phyloP scores from a whole-genome alignment of 768 basidiomycete species.

The Boletus rubescentipes region DNA sequence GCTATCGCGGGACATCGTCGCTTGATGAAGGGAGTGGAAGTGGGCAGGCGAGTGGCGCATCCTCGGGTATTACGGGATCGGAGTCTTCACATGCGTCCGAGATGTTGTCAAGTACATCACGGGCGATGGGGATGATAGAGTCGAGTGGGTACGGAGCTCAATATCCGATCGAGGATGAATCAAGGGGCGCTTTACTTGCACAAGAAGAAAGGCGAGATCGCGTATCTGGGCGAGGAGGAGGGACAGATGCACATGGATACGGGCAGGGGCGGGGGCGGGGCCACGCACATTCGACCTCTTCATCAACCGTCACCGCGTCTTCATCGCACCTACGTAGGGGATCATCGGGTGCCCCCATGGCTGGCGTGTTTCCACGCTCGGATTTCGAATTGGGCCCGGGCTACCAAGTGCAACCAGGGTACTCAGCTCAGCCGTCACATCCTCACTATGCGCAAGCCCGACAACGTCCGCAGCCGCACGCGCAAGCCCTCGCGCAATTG shows the following conservation, averaged over 20 bases:
- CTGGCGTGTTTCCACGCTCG: neutral
- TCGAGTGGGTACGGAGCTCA: neutral
- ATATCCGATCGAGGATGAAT: neutral
- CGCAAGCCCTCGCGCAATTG: neutral
- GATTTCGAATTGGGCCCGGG: neutral
- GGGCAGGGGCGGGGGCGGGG: neutral
- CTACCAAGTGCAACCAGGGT: constrained; percentile 1
- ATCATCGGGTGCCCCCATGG: neutral
- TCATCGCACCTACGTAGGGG: constrained; percentile 10
- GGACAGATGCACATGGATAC: neutral
- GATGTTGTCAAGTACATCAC: neutral
- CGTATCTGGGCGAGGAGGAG: neutral
- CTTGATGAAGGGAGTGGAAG: constrained; percentile 14
- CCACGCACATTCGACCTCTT: constrained; percentile 25
- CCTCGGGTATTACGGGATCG: constrained; percentile 11
- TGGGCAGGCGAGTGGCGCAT: constrained; percentile 14
- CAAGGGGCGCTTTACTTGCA: neutral
- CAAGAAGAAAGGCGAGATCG: constrained; percentile 2
- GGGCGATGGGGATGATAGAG: neutral
- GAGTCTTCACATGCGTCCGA: constrained; percentile 13
- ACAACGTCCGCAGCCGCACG: constrained; percentile 10
- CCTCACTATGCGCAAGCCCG: constrained; percentile 5
- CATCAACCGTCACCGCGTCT: constrained; percentile 26
- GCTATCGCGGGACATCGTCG: constrained; percentile 21
- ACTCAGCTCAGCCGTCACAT: constrained; percentile 1